Base-by-base conservation (phyloP, 805 yeast genomes). In the Tetrapisispora arboricola region DNA sequence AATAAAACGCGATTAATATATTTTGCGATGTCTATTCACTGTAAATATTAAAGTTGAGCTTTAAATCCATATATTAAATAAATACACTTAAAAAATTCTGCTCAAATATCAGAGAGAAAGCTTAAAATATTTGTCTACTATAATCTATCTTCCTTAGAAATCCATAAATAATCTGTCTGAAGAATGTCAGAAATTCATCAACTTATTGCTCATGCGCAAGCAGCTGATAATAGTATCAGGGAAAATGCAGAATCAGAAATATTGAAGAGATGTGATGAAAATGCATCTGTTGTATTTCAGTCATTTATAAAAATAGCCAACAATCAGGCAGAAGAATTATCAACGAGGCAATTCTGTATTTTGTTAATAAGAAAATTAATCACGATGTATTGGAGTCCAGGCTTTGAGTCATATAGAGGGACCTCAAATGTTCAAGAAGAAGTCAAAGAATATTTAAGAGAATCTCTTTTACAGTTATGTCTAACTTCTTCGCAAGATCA, bases 371-470 rank as follows among this genome's bases (percentile, higher is more conserved):
- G 83, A 52, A 68, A 82, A 40, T 57, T 80, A 15, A 80, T 84
- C 1, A 82, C 87, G 0, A 64, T 69, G 49, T 76, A 73, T 51
- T 88, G 97, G 97, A 76, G 87, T 13, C 74, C 87, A 7, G 94
- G 84, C 0, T 86, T 87, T 58, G 78, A 73, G 40, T 78, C 84
- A 13, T 88, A 75, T 56, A 58, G 65, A 15, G 94, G 94, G 0
- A 78, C 79, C 0, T 77, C 84, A 0, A 48, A 43, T 3, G 58
- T 85, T 11, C 55, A 63, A 10, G 76, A 70, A 37, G 72, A 70
- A 0, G 62, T 68, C 12, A 86, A 86, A 51, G 53, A 49, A 0
- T 42, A 43, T 10, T 66, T 84, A 6, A 69, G 95, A 43, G 48
- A 62, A 1, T 57, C 60, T 0, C 65, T 87, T 27, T 44, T 88